phyloP scores from a whole-genome alignment of 495 filamentous ascomycete species.

The Tricharina praecox region DNA sequence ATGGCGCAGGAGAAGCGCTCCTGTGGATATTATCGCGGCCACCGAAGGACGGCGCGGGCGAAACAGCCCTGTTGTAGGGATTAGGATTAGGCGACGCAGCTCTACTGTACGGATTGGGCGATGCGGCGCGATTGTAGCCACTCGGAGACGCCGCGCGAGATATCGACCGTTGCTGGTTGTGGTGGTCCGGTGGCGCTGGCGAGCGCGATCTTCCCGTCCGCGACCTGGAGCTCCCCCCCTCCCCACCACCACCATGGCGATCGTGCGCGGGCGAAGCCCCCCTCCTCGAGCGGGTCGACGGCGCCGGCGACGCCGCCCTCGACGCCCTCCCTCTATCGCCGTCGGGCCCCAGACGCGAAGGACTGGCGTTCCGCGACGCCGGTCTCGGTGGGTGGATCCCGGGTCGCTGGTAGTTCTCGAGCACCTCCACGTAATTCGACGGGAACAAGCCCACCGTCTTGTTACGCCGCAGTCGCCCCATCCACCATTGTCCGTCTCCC shows the following conservation, averaged over 20 bases:
- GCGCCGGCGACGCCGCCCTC: slow-evolving; percentile 19
- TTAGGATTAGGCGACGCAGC: slow-evolving; percentile 34
- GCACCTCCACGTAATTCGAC: slow-evolving; percentile 87
- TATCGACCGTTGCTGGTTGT: slow-evolving; percentile 24
- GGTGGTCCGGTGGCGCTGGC: slow-evolving; percentile 29
- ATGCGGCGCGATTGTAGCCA: slow-evolving; percentile 14
- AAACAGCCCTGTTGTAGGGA: slow-evolving; percentile 14
- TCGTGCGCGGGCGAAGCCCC: slow-evolving; percentile 29
- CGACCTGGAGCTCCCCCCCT: slow-evolving; percentile 4
- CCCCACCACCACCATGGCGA: slow-evolving; percentile 7
- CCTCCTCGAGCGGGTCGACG: slow-evolving; percentile 11
- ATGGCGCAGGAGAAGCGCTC: no score
- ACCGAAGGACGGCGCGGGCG: slow-evolving; percentile 40
- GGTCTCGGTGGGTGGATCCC: slow-evolving; percentile 2
- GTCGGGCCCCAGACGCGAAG: background rate
- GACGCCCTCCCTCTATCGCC: slow-evolving; percentile 3
- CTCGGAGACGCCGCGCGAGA: slow-evolving; percentile 27
- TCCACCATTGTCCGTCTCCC: slow-evolving; percentile 97
- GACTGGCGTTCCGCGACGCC: background rate
- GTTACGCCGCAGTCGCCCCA: slow-evolving; percentile 72
- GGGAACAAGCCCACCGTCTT: slow-evolving; percentile 82
- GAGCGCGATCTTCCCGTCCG: slow-evolving; percentile 25
- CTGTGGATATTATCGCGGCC: background rate
- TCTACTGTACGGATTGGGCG: slow-evolving; percentile 29
- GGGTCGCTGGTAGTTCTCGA: slow-evolving; percentile 26